Percentiles rank a stretch among this genome's conserved stretches.
Conservation (phyloP, 306 rosid genomes). For the Quercus wislizeni region DNA sequence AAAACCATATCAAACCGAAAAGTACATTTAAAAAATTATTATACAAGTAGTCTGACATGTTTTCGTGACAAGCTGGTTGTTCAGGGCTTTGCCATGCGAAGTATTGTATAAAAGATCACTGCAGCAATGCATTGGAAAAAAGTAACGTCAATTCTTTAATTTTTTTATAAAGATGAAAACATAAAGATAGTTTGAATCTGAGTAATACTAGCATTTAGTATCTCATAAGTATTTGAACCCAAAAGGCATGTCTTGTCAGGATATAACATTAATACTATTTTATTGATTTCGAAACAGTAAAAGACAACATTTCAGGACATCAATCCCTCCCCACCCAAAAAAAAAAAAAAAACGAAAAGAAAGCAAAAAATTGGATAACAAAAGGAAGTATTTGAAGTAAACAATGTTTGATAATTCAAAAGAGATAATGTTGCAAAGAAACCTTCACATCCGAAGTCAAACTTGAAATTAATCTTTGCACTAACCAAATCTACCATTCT, state of each 20-base stretch:
- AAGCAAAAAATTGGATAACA: too few species aligned
- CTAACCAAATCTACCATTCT: too few species aligned
- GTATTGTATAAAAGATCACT: constrained; percentile 95
- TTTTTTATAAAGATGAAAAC: background rate
- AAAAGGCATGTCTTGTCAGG: background rate
- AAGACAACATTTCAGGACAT: too few species aligned
- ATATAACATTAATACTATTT: background rate
- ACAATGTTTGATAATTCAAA: background rate
- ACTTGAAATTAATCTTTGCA: too few species aligned
- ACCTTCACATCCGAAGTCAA: too few species aligned
- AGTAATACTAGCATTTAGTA: background rate
- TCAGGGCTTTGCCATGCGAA: constrained; percentile 65
- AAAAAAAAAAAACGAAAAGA: too few species aligned
- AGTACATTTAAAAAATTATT: constrained; percentile 5
- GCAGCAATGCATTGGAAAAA: constrained; percentile 24
- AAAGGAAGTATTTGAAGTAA: too few species aligned
- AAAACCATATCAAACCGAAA: background rate
- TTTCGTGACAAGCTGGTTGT: constrained; percentile 47
- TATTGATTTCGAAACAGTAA: too few species aligned
- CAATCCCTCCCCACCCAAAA: too few species aligned
- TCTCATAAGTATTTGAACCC: background rate
- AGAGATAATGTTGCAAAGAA: background rate
- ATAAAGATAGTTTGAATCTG: background rate
- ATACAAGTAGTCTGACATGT: constrained; percentile 44
- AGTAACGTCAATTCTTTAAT: background rate